Evolutionary conservation across 2,329 filamentous ascomycete genomes (phyloP), one percentile per base, ranked within the genome.

Genomic region (Fusarium mangiferae): DNA sequence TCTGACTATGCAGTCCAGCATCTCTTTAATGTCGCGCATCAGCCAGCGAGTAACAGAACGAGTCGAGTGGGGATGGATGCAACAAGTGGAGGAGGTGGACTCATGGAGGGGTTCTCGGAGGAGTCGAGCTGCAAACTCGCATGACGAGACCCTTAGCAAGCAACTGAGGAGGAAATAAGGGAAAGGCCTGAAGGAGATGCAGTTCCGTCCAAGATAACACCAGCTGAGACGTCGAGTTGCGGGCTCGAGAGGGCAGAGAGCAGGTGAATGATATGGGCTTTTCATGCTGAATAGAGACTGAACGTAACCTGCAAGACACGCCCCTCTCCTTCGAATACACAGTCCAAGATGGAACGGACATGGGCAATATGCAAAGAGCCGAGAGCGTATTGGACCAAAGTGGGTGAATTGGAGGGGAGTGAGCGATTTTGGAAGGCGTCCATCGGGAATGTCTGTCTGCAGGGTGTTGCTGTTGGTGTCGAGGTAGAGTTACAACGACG

Each of bases 21-120:
- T 73, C 62, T 73, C 66, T 75, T 75, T 70, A 70, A 75, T 75
- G 72, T 75, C 72, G 72, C 72, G 72, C 72, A 75, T 75, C 62
- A 66, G 54, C 72, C 65, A 75, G 65, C 72, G 72, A 75, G 73
- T 74, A 72, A 60, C 56, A 71, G 70, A 70, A 72, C 65, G 69
- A 60, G 69, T 62, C 57, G 63, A 61, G 73, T 75, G 73, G 73
- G 66, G 73, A 74, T 70, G 62, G 64, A 75, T 61, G 65, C 67
- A 70, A 66, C 67, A 73, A 75, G 72, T 75, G 72, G 72, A 75
- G 72, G 72, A 73, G 68, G 72, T 75, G 72, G 72, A 75, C 72
- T 75, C 72, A 73, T 61, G 72, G 72, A 74, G 72, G 72, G 72
- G 72, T 75, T 68, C 64, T 70, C n/a, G 65, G 72, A 73, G 69